These are phyloP conservation scores for Podila epicladia DNA, from an alignment of 192 early-diverging fungal species.

Conservation along the genomic window DNA sequence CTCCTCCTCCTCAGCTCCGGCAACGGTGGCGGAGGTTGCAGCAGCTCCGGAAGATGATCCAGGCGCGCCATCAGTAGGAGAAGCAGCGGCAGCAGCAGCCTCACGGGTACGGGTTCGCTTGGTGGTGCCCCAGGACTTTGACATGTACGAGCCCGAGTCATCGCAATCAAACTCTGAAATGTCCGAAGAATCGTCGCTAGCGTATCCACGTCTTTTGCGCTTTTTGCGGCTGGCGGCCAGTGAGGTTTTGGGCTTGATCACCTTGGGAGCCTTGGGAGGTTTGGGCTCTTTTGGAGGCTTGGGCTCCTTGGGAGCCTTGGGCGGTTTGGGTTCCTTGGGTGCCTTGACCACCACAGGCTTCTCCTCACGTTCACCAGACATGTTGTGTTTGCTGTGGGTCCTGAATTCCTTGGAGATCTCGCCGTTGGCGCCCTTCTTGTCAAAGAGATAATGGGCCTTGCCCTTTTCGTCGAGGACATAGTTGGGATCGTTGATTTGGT, in stretches of 20 bases:
- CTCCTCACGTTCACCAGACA: constrained; percentile 42
- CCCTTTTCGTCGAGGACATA: constrained; percentile 92
- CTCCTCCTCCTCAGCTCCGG: constrained; percentile 46
- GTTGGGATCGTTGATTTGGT: constrained; percentile 90
- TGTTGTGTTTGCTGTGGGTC: constrained; percentile 72
- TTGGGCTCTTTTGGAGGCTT: constrained; percentile 51
- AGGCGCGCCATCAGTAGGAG: neutral
- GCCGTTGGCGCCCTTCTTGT: constrained; percentile 84
- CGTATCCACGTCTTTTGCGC: constrained; percentile 56
- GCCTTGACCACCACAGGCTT: constrained; percentile 33
- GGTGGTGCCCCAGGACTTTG: constrained; percentile 68
- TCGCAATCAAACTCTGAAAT: constrained; percentile 74
- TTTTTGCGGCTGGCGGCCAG: constrained; percentile 58
- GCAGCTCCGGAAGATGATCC: constrained; percentile 9
- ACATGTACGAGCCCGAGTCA: constrained; percentile 73
- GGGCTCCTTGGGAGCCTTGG: constrained; percentile 42
- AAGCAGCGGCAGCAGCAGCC: constrained; percentile 21
- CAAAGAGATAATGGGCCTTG: constrained; percentile 92
- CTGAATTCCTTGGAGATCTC: constrained; percentile 83
- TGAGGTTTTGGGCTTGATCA: constrained; percentile 50
- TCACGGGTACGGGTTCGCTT: constrained; percentile 64
- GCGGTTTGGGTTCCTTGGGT: constrained; percentile 48
- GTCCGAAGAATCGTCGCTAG: constrained; percentile 66
- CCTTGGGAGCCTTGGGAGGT: constrained; percentile 41
- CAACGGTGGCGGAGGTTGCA: neutral